These are phyloP conservation scores for Fusarium subglutinans DNA, from an alignment of 2,329 filamentous ascomycete genomes.

Conservation along the genomic window DNA sequence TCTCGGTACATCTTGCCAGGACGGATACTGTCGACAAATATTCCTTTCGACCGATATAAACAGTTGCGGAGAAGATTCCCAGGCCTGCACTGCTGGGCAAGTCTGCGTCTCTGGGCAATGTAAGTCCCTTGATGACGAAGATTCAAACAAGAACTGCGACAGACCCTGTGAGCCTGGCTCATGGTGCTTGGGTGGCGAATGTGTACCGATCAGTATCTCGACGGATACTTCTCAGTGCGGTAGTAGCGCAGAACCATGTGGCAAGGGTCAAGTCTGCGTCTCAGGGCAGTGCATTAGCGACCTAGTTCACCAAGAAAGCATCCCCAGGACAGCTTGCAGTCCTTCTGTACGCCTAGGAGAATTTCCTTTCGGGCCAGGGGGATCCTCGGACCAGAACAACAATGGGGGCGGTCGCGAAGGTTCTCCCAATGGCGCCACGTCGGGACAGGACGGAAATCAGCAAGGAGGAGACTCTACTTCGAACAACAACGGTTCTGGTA, in stretches of 20 bases:
- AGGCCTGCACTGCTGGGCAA: constrained; percentile 19
- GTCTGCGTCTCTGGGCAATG: constrained; percentile 24
- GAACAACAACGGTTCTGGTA: neutral
- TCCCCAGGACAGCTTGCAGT: neutral
- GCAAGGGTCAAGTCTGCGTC: constrained; percentile 13
- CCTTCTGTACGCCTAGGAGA: neutral
- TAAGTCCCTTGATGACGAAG: neutral
- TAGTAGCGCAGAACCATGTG: neutral
- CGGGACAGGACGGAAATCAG: neutral
- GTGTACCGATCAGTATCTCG: constrained; percentile 12
- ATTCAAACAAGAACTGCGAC: constrained; percentile 1
- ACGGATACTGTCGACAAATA: constrained; percentile 18
- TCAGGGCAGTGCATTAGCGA: constrained; percentile 15
- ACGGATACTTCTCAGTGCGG: constrained; percentile 20
- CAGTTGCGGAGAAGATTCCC: constrained; percentile 7
- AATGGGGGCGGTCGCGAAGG: neutral
- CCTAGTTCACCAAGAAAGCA: neutral
- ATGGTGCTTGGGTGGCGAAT: constrained; percentile 3
- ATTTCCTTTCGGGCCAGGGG: neutral
- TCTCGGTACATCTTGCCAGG: constrained; percentile 1
- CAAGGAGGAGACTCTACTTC: neutral
- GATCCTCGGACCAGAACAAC: neutral
- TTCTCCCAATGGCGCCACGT: neutral
- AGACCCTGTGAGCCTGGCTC: constrained; percentile 8
- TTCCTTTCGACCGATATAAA: constrained; percentile 18